Evolutionary conservation across 2,329 filamentous ascomycete species (phyloP).

Genomic region (Neofusicoccum cordaticola): DNA sequence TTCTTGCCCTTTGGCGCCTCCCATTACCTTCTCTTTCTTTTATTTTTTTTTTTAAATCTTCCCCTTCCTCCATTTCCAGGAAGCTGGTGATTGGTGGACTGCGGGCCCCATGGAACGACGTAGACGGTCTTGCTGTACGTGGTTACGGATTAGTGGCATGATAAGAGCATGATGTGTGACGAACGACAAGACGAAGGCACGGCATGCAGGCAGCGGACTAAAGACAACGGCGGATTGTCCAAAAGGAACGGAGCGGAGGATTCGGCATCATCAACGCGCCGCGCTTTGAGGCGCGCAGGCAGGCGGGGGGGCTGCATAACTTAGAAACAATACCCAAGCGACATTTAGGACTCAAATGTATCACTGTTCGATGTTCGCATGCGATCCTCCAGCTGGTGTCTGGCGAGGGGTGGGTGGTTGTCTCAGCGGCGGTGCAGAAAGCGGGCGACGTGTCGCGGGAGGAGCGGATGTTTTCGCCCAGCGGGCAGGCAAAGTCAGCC

Average conservation of each 20-base stretch:
- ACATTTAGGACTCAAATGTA: conserved; percentile 9
- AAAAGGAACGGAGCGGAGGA: background rate
- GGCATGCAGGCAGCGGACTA: background rate
- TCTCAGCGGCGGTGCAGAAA: conserved; percentile 4
- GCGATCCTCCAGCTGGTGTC: background rate
- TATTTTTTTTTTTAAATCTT: background rate
- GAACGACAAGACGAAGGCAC: background rate
- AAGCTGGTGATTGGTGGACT: background rate
- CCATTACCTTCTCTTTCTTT: background rate
- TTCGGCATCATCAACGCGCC: background rate
- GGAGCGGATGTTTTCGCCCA: background rate
- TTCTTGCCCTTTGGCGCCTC: background rate
- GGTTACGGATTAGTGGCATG: conserved; percentile 2
- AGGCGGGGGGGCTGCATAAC: background rate
- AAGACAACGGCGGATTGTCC: background rate
- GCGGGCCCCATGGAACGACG: background rate
- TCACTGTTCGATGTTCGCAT: conserved; percentile 3
- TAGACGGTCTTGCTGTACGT: conserved; percentile 12
- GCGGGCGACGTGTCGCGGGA: background rate
- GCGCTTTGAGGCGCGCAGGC: too few relatives aligned
- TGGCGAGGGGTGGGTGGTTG: background rate
- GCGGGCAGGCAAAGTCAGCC: background rate
- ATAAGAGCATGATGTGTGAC: background rate
- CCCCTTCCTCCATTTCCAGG: background rate
- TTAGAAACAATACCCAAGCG: conserved; percentile 13